These are phyloP conservation scores for Vaccinium corymbosum DNA, from an alignment of 148 eudicot species.

Conservation along the genomic window DNA sequence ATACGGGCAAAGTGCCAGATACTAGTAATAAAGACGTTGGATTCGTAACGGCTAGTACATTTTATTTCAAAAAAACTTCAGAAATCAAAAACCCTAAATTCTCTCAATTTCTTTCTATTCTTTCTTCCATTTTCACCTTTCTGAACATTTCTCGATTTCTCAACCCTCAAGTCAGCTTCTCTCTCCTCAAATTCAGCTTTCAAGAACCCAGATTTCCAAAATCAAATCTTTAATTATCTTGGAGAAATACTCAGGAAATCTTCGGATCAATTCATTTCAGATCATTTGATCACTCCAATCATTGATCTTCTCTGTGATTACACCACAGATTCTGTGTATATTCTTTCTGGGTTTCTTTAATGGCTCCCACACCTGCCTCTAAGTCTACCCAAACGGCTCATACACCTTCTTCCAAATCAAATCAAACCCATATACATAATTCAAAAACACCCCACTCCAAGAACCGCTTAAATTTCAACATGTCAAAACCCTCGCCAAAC, in stretches of 20 bases:
- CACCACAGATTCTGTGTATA: background rate
- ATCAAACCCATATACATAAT: slow-evolving; percentile 36
- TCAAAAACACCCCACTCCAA: slow-evolving; percentile 71
- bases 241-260: background rate
- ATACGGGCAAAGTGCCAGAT: background rate
- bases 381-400: slow-evolving; percentile 38
- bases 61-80: slow-evolving; percentile 7
- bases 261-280: background rate
- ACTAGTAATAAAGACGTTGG: slow-evolving; percentile 15
- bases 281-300: background rate
- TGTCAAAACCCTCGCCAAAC: slow-evolving; percentile 53
- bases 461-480: slow-evolving; percentile 51
- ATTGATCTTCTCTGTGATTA: background rate
- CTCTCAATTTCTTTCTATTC: background rate
- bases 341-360: slow-evolving; percentile 8
- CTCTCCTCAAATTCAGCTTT: background rate
- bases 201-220: background rate
- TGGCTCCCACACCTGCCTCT: slow-evolving; percentile 20
- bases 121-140: background rate
- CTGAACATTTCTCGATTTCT: background rate
- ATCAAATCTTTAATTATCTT: slow-evolving; percentile 1
- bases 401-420: slow-evolving; percentile 55
- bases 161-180: slow-evolving; percentile 6
- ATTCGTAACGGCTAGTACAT: slow-evolving; percentile 19
- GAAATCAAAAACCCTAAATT: background rate